Evolutionary conservation across 2,329 filamentous ascomycete species (phyloP).

Genomic region (Tricladium varicosporioides): DNA sequence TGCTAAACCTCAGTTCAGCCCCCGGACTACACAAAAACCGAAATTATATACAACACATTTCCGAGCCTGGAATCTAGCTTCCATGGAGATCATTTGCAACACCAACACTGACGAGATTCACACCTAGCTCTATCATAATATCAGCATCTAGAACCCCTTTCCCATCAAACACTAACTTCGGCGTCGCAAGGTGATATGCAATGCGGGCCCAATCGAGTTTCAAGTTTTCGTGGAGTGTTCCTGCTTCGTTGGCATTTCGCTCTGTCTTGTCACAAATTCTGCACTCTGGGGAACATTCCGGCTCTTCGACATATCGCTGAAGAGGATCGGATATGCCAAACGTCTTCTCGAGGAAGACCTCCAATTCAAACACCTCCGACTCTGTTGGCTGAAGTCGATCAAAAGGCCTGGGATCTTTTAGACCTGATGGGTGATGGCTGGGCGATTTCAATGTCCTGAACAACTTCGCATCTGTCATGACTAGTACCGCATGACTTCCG

Average conservation of each 20-base stretch:
- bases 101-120: constrained; percentile 6
- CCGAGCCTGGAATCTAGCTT: too few species aligned
- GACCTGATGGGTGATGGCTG: background rate
- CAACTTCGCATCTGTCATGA: constrained; percentile 53
- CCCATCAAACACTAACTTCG: constrained; percentile 50
- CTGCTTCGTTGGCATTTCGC: background rate
- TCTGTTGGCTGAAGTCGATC: constrained; percentile 21
- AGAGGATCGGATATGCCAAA: constrained; percentile 22
- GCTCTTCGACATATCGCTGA: constrained; percentile 24
- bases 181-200: constrained; percentile 42
- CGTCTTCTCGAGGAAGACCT: constrained; percentile 11
- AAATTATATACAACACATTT: too few species aligned
- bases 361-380: constrained; percentile 22
- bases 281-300: constrained; percentile 31
- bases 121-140: constrained; percentile 31
- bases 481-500: constrained; percentile 45
- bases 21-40: too few species aligned
- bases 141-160: constrained; percentile 32
- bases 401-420: constrained; percentile 26
- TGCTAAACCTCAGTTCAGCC: too few species aligned
- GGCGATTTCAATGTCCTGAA: constrained; percentile 38
- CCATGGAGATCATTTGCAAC: too few species aligned
- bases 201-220: constrained; percentile 46
- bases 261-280: constrained; percentile 37
- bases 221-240: constrained; percentile 20